phyloP scores from a whole-genome alignment of 2,329 filamentous ascomycete species.

The Nemania diffusa region DNA sequence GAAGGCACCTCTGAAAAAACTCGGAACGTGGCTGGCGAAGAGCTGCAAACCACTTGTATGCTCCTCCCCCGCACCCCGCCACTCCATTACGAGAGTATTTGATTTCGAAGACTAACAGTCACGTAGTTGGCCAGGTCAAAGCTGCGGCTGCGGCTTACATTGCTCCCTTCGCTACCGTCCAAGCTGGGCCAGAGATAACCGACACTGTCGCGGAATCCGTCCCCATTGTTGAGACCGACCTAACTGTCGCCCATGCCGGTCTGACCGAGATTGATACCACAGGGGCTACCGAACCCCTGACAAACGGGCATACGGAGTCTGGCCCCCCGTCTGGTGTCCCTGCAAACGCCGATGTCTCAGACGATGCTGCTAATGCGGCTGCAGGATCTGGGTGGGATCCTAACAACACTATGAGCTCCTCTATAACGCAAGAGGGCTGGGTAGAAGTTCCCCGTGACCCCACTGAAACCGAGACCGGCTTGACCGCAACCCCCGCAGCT shows the following conservation, averaged over 20 bases:
- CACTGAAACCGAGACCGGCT: conserved; percentile 76
- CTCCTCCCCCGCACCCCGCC: conserved; percentile 33
- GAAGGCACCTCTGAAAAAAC: conserved; percentile 76
- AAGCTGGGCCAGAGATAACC: conserved; percentile 45
- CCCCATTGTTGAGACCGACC: conserved; percentile 64
- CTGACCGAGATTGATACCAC: conserved; percentile 72
- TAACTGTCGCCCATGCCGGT: conserved; percentile 72
- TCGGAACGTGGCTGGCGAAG: conserved; percentile 70
- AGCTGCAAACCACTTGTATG: conserved; percentile 78
- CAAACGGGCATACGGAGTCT: conserved; percentile 58
- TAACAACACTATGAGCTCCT: conserved; percentile 57
- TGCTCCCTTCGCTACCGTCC: conserved; percentile 47
- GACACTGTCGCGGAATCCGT: conserved; percentile 51
- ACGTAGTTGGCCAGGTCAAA: conserved; percentile 68
- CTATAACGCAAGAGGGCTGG: conserved; percentile 71
- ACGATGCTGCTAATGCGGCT: conserved; percentile 67
- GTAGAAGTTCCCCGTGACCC: conserved; percentile 79
- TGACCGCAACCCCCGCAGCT: conserved; percentile 69
- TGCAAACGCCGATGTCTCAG: conserved; percentile 62
- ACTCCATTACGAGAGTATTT: background rate
- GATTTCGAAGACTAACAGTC: conserved; percentile 40
- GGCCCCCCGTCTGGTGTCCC: conserved; percentile 52
- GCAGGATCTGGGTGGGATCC: conserved; percentile 74
- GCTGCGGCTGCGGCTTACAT: conserved; percentile 63
- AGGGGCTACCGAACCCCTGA: conserved; percentile 52